Base-by-base conservation (phyloP, 108 stramenopile genomes). In the Ochromonas danica region DNA sequence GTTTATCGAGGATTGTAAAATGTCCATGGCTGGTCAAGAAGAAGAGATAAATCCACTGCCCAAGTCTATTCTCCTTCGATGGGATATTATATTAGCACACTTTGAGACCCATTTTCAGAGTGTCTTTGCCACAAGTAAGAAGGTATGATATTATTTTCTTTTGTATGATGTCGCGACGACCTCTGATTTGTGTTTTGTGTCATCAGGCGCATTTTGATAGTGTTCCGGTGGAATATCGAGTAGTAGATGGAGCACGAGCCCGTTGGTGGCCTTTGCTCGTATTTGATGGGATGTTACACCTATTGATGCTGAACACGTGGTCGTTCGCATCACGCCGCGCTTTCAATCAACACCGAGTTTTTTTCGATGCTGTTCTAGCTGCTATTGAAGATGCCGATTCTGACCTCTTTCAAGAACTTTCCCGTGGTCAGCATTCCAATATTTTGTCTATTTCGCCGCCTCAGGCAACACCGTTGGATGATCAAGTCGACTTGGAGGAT, bases 161-260 rank as follows among this genome's bases (percentile, higher is more conserved):
- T 22, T 57, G 51, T 22, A 22, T 57, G 22, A 17, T 22, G 51
- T 17, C 51, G 51, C 22, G 51, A 22, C 51, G 51, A 22, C 51
- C 17, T 10, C 51, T 57, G 51, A 17, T 10, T 10, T 22, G 51
- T 10, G 17, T 57, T 10, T 22, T 10, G 51, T 22, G 10, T 10
- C 51, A 22, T 28, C 63, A 67, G 63, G 63, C 63, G 17, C 63
- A 67, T 67, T 67, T 67, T 25, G 63, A 67, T 25, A 35, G 6
- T 36, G 14, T 67, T 6, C 63, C 63, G 30, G 3, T 36, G 31
- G 63, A 67, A 67, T 36, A 35, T 28, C 17, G 63, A 6, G 63
- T 67, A 36, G 31, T 67, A 10, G 63, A 67, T 67, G 63, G 63
- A 6, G 63, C 63, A 28, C 17, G 31, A 28, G 31, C 27, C 35